phyloP scores from a whole-genome alignment of 2,329 filamentous ascomycete genomes.

The Fusarium sp. region DNA sequence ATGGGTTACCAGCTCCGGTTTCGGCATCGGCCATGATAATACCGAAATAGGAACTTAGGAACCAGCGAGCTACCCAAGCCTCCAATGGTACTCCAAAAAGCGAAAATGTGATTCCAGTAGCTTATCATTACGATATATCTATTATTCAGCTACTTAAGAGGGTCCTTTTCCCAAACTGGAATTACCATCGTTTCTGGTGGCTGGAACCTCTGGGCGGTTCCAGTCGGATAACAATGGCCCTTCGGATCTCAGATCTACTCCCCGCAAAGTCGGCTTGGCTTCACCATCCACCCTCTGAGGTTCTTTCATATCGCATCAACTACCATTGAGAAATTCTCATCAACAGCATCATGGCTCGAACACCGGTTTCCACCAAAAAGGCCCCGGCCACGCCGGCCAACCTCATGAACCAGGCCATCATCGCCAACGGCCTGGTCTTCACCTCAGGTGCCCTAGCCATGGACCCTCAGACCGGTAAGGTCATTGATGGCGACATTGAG shows the following conservation, averaged over 20 bases:
- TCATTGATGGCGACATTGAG: constrained; percentile 76
- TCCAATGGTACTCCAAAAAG: background rate
- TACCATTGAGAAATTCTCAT: background rate
- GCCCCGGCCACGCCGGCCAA: constrained; percentile 42
- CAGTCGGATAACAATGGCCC: constrained; percentile 2
- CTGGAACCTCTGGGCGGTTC: background rate
- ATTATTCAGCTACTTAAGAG: background rate
- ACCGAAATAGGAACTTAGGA: background rate
- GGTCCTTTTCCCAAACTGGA: background rate
- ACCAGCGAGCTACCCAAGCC: background rate
- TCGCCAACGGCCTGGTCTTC: constrained; percentile 77
- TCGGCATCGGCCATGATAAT: background rate
- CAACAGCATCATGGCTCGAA: constrained; percentile 35
- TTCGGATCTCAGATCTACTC: constrained; percentile 31
- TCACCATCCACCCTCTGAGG: background rate
- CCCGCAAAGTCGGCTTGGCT: constrained; percentile 10
- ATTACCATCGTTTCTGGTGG: background rate
- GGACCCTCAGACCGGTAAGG: constrained; percentile 67
- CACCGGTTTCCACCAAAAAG: constrained; percentile 42
- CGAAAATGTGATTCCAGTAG: too few species aligned
- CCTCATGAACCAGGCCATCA: constrained; percentile 48
- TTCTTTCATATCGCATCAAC: background rate
- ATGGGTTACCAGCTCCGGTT: background rate
- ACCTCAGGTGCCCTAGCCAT: constrained; percentile 80
- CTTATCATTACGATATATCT: background rate